Evolutionary conservation across 1,284 basidiomycete genomes (phyloP).

Genomic region (Gomphus sp.): DNA sequence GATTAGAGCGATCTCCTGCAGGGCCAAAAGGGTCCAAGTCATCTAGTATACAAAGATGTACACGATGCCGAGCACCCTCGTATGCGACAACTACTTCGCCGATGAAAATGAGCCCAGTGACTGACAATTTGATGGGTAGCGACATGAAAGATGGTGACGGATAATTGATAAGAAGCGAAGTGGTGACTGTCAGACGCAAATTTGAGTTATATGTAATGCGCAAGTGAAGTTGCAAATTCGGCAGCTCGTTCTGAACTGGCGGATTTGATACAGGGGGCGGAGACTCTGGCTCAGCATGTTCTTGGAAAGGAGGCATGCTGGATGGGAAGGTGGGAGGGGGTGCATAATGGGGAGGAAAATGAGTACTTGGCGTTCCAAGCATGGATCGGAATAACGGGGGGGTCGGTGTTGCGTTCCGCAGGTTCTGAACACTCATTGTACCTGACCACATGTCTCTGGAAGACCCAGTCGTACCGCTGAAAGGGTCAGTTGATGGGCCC

Average conservation of each 20-base stretch:
- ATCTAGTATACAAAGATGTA: constrained; percentile 86
- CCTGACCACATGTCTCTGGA: constrained; percentile 41
- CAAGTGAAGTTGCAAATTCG: constrained; percentile 70
- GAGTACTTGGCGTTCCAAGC: constrained; percentile 3
- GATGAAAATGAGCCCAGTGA: constrained; percentile 81
- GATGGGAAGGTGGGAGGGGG: not conserved
- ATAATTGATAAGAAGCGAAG: constrained; percentile 93
- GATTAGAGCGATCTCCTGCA: constrained; percentile 43
- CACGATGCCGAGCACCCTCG: constrained; percentile 69
- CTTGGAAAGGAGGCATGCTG: not conserved
- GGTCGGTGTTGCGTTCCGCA: constrained; percentile 27
- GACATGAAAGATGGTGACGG: constrained; percentile 94
- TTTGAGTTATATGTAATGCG: constrained; percentile 71
- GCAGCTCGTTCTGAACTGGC: constrained; percentile 24
- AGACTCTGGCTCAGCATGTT: constrained; percentile 1
- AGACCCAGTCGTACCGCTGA: constrained; percentile 30
- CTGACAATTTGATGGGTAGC: constrained; percentile 84
- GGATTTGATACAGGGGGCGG: constrained; percentile 22
- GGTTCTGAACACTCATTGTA: constrained; percentile 24
- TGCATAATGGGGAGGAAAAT: not conserved
- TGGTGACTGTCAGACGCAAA: constrained; percentile 77
- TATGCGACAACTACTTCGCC: constrained; percentile 89
- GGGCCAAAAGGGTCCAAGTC: constrained; percentile 76
- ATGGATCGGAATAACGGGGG: constrained; percentile 4
- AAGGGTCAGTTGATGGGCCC: constrained; percentile 46